Evolutionary conservation across 257 asterid genomes (phyloP).

Genomic region (Apocynum venetum): DNA sequence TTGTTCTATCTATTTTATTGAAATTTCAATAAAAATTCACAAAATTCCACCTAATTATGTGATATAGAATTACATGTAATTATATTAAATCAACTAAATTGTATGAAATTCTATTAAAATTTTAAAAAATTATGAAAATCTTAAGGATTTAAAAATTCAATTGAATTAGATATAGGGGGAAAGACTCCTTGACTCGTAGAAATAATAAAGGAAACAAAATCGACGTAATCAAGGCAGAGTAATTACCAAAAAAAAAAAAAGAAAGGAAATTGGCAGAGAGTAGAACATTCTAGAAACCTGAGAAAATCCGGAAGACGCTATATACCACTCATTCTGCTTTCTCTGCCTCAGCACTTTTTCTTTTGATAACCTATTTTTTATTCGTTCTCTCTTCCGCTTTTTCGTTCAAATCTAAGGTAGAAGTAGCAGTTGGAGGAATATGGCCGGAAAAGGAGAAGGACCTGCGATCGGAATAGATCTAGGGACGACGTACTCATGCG

Average conservation of each 20-base stretch:
- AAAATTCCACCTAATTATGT: too few species aligned
- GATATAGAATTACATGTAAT: too few species aligned
- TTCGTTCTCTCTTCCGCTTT: background rate
- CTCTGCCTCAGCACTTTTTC: background rate
- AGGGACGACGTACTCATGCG: slow-evolving; percentile 39
- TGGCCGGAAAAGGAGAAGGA: slow-evolving; percentile 49
- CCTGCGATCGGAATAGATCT: slow-evolving; percentile 42
- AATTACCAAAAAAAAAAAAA: background rate
- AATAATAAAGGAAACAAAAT: too few species aligned
- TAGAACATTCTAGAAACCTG: slow-evolving; percentile 27
- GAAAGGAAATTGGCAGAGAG: background rate
- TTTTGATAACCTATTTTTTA: background rate
- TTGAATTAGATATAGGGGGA: too few species aligned
- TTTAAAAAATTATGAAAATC: too few species aligned
- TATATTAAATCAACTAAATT: too few species aligned
- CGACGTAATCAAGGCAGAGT: too few species aligned
- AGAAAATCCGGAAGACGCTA: background rate
- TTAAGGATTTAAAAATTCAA: too few species aligned
- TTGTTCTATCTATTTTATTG: too few species aligned
- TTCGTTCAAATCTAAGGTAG: background rate
- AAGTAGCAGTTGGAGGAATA: background rate
- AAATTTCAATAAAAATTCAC: too few species aligned
- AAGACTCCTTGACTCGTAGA: too few species aligned
- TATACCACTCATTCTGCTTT: background rate
- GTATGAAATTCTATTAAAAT: too few species aligned